phyloP scores from a whole-genome alignment of 1,284 basidiomycete species.

The Cutaneotrichosporon sp. region DNA sequence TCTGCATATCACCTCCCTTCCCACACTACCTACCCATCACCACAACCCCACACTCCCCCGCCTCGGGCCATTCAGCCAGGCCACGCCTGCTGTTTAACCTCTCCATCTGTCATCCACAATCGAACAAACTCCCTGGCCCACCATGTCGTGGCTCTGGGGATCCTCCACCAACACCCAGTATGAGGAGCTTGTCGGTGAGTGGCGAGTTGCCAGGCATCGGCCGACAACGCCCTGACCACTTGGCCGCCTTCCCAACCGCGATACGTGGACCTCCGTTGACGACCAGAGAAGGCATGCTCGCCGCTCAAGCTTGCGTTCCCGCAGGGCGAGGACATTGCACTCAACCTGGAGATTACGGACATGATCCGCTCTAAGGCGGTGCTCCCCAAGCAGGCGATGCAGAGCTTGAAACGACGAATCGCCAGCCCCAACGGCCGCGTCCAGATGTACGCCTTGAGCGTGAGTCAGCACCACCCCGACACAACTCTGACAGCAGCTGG shows the following conservation, averaged over 20 bases:
- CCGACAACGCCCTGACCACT: constrained; percentile 1
- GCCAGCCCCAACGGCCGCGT: constrained; percentile 97
- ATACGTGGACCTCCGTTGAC: constrained; percentile 8
- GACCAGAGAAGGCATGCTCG: constrained; percentile 54
- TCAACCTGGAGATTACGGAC: constrained; percentile 95
- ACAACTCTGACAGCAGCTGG: constrained; percentile 60
- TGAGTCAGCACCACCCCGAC: constrained; percentile 55
- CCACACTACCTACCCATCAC: neutral
- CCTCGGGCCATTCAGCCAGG: neutral
- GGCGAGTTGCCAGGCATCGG: neutral
- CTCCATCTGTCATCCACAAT: neutral
- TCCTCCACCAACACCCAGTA: constrained; percentile 47
- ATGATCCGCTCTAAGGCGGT: constrained; percentile 91
- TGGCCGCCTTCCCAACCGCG: neutral
- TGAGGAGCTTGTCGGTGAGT: constrained; percentile 54
- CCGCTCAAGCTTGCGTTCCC: constrained; percentile 53
- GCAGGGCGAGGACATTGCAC: constrained; percentile 78
- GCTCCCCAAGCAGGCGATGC: constrained; percentile 82
- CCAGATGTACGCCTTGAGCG: constrained; percentile 79
- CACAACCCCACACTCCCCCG: neutral
- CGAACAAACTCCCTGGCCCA: constrained; percentile 3
- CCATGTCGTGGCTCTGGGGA: constrained; percentile 54
- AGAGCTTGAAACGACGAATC: constrained; percentile 80
- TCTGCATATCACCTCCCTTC: neutral
- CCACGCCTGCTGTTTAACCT: neutral